A percentile compares a stretch with the other conserved stretches of the same genome.
These are phyloP conservation scores for Aureobasidium musti DNA, from an alignment of 2,329 filamentous ascomycete species.

Conservation along the genomic window DNA sequence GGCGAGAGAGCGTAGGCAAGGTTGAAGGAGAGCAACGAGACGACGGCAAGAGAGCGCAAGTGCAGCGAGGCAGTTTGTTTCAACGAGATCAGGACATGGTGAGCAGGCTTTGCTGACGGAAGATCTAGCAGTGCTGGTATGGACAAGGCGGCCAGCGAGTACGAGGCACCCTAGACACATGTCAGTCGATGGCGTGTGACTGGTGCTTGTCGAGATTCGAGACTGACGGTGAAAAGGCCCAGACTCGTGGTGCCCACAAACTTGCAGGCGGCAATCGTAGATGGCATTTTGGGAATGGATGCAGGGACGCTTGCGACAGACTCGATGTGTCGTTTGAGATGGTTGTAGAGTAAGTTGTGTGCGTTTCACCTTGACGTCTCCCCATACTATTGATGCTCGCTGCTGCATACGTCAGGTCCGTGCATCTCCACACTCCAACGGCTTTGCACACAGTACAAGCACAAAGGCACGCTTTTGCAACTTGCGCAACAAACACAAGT, in stretches of 20 bases:
- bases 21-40: conserved; percentile 71
- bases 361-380: conserved; percentile 2
- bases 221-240: conserved; percentile 79
- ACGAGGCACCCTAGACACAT: conserved; percentile 75
- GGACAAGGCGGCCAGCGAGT: conserved; percentile 74
- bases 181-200: conserved; percentile 23
- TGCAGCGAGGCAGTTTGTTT: conserved; percentile 66
- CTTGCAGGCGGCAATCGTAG: conserved; percentile 75
- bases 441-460: neutral
- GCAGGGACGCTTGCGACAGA: neutral
- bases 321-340: neutral
- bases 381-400: neutral
- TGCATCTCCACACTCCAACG: conserved; percentile 3
- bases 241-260: conserved; percentile 90
- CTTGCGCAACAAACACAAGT: neutral
- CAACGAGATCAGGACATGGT: conserved; percentile 66
- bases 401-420: conserved; percentile 1
- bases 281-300: conserved; percentile 35
- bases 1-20: conserved; percentile 79
- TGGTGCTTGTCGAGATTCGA: conserved; percentile 6
- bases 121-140: conserved; percentile 80
- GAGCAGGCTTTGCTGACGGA: conserved; percentile 70
- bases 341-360: neutral
- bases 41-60: conserved; percentile 64
- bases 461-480: neutral